Evolutionary conservation across 2,329 filamentous ascomycete genomes (phyloP).

Genomic region (Fusarium redolens): DNA sequence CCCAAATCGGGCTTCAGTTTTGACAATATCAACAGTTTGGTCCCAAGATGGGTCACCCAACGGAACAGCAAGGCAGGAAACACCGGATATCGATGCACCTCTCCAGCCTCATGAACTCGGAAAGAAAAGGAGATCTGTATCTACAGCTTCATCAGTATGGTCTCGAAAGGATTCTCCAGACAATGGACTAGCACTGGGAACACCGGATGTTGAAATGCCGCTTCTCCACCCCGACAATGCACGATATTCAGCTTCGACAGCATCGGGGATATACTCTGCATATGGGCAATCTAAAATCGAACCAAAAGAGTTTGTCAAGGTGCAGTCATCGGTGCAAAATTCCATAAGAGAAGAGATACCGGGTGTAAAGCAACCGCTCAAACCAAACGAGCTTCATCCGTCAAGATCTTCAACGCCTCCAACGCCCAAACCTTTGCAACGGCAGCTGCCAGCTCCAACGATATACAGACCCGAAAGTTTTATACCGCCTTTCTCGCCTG

Average conservation of each 20-base stretch:
- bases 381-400: constrained; percentile 8
- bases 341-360: constrained; percentile 16
- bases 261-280: constrained; percentile 25
- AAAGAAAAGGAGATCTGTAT: constrained; percentile 11
- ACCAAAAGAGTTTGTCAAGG: constrained; percentile 21
- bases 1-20: constrained; percentile 15
- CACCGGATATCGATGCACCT: constrained; percentile 21
- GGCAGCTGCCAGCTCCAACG: constrained; percentile 9
- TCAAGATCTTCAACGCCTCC: constrained; percentile 17
- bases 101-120: constrained; percentile 20
- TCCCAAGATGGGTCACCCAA: constrained; percentile 11
- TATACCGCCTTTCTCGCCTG: constrained; percentile 18
- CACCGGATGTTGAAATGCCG: constrained; percentile 10
- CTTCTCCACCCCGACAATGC: constrained; percentile 17
- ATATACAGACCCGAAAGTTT: constrained; percentile 14
- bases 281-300: background rate
- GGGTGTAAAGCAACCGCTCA: constrained; percentile 11
- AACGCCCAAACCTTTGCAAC: constrained; percentile 13
- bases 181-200: constrained; percentile 2
- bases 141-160: constrained; percentile 20
- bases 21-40: constrained; percentile 29
- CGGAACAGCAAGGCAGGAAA: constrained; percentile 1
- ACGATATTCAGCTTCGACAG: constrained; percentile 28
- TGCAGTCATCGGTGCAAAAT: constrained; percentile 5
- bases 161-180: background rate